Evolutionary conservation across 2,329 filamentous ascomycete genomes (phyloP).

Genomic region (Cordyceps farinosa): DNA sequence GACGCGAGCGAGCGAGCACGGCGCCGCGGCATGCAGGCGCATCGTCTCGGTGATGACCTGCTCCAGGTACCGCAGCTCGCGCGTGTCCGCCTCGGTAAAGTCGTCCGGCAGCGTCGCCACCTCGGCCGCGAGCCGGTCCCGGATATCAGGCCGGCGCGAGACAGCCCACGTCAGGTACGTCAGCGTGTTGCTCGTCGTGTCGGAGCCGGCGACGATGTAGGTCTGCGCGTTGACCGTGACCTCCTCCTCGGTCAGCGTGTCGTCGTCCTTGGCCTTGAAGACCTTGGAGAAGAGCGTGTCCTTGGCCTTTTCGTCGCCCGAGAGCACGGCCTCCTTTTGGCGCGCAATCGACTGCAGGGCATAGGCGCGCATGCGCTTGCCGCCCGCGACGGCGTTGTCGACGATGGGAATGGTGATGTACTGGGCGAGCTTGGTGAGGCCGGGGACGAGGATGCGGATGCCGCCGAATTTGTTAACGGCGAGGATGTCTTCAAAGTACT

Average conservation of each 20-base stretch:
- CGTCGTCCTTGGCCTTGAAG: conserved; percentile 33
- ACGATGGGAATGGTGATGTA: conserved; percentile 27
- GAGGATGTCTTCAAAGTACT: conserved; percentile 15
- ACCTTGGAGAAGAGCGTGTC: conserved; percentile 37
- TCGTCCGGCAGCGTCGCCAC: conserved; percentile 32
- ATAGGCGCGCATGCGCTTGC: conserved; percentile 24
- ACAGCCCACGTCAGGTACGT: conserved; percentile 46
- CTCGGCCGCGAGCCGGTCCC: conserved; percentile 32
- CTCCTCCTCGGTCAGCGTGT: conserved; percentile 29
- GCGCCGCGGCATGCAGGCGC: conserved; percentile 40
- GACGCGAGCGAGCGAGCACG: conserved; percentile 37
- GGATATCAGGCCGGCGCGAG: conserved; percentile 29
- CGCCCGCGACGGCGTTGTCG: conserved; percentile 16
- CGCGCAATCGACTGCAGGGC: conserved; percentile 28
- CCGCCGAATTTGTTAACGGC: conserved; percentile 23
- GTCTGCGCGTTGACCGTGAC: conserved; percentile 37
- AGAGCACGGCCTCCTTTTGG: conserved; percentile 25
- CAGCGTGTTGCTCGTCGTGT: conserved; percentile 48
- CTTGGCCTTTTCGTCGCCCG: conserved; percentile 22
- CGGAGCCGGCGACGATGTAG: conserved; percentile 49
- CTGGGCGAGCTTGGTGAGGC: conserved; percentile 24
- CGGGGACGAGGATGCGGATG: conserved; percentile 29
- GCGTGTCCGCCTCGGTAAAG: conserved; percentile 22
- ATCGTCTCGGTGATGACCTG: conserved; percentile 44
- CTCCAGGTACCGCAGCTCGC: conserved; percentile 38